Conservation (phyloP, 1,284 basidiomycete genomes). For the Leccinum griseonigrum region DNA sequence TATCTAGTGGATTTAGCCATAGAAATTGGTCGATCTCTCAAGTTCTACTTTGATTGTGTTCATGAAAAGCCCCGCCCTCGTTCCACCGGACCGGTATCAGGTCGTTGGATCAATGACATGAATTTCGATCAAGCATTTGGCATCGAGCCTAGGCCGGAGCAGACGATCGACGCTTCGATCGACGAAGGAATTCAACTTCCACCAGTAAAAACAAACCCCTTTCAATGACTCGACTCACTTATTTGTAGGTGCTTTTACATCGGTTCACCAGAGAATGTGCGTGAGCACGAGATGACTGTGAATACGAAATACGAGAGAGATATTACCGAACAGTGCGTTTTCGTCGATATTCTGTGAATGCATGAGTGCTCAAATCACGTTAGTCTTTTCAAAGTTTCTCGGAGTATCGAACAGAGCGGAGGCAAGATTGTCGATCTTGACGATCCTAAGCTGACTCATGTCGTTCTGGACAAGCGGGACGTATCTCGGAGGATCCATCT, state of each 20-base stretch:
- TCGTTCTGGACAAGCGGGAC: constrained; percentile 80
- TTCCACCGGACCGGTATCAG: constrained; percentile 30
- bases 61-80: constrained; percentile 44
- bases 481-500: constrained; percentile 66
- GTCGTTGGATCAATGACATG: constrained; percentile 27
- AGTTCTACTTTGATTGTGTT: constrained; percentile 55
- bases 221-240: neutral
- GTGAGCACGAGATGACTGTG: constrained; percentile 56
- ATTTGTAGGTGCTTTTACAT: constrained; percentile 77
- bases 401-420: constrained; percentile 62
- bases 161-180: constrained; percentile 7
- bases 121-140: constrained; percentile 56
- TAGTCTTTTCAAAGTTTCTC: constrained; percentile 58
- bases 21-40: constrained; percentile 63
- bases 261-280: constrained; percentile 66
- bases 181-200: neutral
- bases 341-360: neutral
- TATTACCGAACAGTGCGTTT: constrained; percentile 50
- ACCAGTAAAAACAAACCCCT: too few species aligned
- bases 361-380: neutral
- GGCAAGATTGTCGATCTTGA: constrained; percentile 67
- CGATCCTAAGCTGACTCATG: constrained; percentile 80
- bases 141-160: constrained; percentile 26
- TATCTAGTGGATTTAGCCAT: constrained; percentile 55
- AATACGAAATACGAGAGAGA: constrained; percentile 54